Conservation (phyloP, 495 filamentous ascomycete species). For the Podospora pseudoanserina region DNA sequence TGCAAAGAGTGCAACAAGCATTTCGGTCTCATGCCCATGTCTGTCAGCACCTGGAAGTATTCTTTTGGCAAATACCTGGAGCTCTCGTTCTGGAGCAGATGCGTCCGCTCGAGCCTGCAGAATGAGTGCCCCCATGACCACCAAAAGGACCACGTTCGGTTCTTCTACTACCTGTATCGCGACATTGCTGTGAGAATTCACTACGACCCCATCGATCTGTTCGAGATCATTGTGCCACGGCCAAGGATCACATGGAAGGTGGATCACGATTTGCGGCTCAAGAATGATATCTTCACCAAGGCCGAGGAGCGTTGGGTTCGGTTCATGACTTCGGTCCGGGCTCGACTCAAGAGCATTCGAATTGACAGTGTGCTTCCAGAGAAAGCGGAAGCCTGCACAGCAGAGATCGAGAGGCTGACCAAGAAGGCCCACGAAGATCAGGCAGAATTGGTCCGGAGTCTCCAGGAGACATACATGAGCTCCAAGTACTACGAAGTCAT, state of each 20-base stretch:
- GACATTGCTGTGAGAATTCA: slow-evolving; percentile 76
- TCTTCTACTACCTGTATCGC: slow-evolving; percentile 79
- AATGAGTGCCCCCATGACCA: slow-evolving; percentile 86
- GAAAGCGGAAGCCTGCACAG: slow-evolving; percentile 72
- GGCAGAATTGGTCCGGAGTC: slow-evolving; percentile 60
- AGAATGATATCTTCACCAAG: slow-evolving; percentile 82
- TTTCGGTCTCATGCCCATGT: slow-evolving; percentile 89
- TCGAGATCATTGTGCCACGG: slow-evolving; percentile 93
- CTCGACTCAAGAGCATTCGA: slow-evolving; percentile 80
- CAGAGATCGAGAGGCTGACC: slow-evolving; percentile 70
- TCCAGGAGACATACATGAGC: slow-evolving; percentile 86
- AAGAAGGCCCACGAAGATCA: slow-evolving; percentile 81
- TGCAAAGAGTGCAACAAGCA: slow-evolving; percentile 90
- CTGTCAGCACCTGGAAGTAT: slow-evolving; percentile 94
- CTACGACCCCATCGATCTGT: slow-evolving; percentile 83
- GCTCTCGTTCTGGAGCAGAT: slow-evolving; percentile 89
- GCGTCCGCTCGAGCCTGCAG: slow-evolving; percentile 71
- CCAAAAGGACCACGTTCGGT: slow-evolving; percentile 84
- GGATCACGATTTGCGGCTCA: slow-evolving; percentile 82
- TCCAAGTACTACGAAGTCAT: slow-evolving; percentile 96
- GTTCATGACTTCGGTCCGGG: slow-evolving; percentile 83
- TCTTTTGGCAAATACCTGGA: slow-evolving; percentile 98
- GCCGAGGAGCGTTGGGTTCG: slow-evolving; percentile 74
- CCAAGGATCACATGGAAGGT: slow-evolving; percentile 94
- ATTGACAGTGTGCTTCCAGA: slow-evolving; percentile 86